A percentile compares a stretch with the other conserved stretches of the same genome.
phyloP scores from a whole-genome alignment of 805 yeast genomes.

The Pichia pseudocactophila region DNA sequence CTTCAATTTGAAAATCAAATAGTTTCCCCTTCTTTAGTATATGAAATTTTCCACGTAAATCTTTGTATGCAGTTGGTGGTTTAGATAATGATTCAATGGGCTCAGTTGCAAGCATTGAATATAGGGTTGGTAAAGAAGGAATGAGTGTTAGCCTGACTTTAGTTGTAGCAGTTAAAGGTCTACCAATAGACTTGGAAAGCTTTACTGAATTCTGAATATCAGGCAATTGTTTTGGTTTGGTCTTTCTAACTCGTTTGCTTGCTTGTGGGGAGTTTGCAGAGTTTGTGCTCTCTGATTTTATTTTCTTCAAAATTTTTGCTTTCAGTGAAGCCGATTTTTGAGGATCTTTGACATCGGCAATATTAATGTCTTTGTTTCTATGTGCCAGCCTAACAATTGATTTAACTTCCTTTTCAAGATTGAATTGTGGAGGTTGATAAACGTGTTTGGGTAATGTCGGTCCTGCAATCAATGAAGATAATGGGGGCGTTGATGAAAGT shows the following conservation, averaged over 20 bases:
- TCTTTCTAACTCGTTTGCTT: no score
- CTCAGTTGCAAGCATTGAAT: constrained; percentile 33
- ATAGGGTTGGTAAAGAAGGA: constrained; percentile 35
- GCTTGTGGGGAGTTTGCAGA: no score
- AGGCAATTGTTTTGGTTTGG: no score
- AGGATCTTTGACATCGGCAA: constrained; percentile 5
- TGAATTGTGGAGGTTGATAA: constrained; percentile 2
- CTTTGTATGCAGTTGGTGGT: neutral
- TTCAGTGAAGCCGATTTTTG: neutral
- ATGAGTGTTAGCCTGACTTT: constrained; percentile 40
- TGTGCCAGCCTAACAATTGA: constrained; percentile 9
- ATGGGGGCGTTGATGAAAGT: neutral
- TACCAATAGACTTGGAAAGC: constrained; percentile 23
- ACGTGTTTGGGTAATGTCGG: constrained; percentile 1
- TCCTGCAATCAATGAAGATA: neutral
- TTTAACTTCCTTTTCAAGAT: constrained; percentile 1
- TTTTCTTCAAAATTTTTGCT: constrained; percentile 4
- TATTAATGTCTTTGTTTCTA: constrained; percentile 9
- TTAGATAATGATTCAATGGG: constrained; percentile 7
- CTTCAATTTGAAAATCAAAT: constrained; percentile 1
- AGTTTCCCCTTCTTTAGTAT: constrained; percentile 6
- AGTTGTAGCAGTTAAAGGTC: constrained; percentile 44
- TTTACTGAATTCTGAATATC: no score
- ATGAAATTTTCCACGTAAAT: constrained; percentile 3
- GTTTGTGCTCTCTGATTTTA: constrained; percentile 1